Conservation (phyloP, 805 yeast genomes). For the Teunomyces cretensis region DNA sequence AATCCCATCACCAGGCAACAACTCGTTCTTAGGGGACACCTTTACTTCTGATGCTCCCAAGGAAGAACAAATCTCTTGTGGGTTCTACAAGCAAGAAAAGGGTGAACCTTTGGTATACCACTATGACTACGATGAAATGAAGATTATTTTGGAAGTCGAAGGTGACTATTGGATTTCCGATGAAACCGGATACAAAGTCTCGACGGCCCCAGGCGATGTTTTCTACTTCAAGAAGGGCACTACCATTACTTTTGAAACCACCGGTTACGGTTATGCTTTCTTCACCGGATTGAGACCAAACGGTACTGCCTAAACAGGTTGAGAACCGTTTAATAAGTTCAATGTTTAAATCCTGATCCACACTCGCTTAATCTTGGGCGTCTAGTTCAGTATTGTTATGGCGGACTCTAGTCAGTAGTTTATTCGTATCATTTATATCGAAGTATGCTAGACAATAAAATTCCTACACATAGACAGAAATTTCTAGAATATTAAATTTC, state of each 20-base stretch:
- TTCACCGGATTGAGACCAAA: constrained; percentile 60
- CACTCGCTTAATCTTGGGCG: no score
- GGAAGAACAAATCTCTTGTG: constrained; percentile 61
- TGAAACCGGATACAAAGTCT: constrained; percentile 59
- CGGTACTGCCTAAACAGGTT: constrained; percentile 10
- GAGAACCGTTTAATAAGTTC: no score
- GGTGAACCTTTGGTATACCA: constrained; percentile 70
- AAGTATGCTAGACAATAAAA: not conserved
- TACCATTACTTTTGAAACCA: constrained; percentile 58
- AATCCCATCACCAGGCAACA: constrained; percentile 64
- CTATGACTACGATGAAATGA: constrained; percentile 59
- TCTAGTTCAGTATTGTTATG: no score
- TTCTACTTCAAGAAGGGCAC: constrained; percentile 68
- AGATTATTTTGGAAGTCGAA: constrained; percentile 64
- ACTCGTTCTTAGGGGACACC: constrained; percentile 67
- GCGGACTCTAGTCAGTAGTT: no score
- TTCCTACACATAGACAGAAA: constrained; percentile 1
- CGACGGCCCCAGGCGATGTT: constrained; percentile 64
- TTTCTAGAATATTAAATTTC: not conserved
- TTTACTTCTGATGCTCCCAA: constrained; percentile 60
- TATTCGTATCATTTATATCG: no score
- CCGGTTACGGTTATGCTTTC: constrained; percentile 65
- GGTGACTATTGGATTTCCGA: constrained; percentile 64
- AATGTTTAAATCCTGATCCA: no score
- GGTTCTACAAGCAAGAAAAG: constrained; percentile 67